Evolutionary conservation across 805 yeast species (phyloP), one percentile per base, ranked within the genome.

Genomic region (Yarrowia sp.): DNA sequence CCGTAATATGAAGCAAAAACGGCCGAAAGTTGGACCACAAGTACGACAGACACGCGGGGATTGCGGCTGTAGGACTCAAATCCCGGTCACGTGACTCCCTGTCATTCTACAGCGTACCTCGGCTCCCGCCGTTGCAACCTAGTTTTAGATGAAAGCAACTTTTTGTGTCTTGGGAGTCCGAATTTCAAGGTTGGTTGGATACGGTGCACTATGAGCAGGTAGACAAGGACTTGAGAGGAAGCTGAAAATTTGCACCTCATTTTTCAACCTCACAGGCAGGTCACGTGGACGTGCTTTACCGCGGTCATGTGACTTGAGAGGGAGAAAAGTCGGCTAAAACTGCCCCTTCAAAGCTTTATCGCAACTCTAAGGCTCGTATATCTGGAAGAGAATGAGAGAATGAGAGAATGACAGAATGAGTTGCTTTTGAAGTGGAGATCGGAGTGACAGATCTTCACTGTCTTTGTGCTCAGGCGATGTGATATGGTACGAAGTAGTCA

Each of bases 61-160:
- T 14, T 7, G 26, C 16, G 36, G n/a, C 15, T 26, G 26, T 3
- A 7, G 36, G 5, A 1, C 8, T 11, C 16, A 48, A 14, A 14
- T 2, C 2, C 16, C 9, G 11, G 5, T 48, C 52, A 48, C 52
- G 52, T 48, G 52, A 48, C 16, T 14, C 12, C 7, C 38, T 12
- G 10, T 26, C 32, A 3, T 7, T 7, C 5, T 26, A 36, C 32
- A 26, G 3, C 52, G 11, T 8, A 26, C 52, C 52, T 48, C 52
- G 52, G 52, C 36, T 8, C 5, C 8, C 36, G n/a, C 52, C 36
- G 52, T 26, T 48, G 9, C 35, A 48, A 48, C 52, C 52, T 48
- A 26, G 16, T 46, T 46, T 48, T 26, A 3, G 5, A 26, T 15
- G 36, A 15, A 46, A 26, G 50, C 50, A 46, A 46, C 50, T 46